Evolutionary conservation across 176 grass and related monocot species (phyloP).

Genomic region (Aegilops sharonensis): DNA sequence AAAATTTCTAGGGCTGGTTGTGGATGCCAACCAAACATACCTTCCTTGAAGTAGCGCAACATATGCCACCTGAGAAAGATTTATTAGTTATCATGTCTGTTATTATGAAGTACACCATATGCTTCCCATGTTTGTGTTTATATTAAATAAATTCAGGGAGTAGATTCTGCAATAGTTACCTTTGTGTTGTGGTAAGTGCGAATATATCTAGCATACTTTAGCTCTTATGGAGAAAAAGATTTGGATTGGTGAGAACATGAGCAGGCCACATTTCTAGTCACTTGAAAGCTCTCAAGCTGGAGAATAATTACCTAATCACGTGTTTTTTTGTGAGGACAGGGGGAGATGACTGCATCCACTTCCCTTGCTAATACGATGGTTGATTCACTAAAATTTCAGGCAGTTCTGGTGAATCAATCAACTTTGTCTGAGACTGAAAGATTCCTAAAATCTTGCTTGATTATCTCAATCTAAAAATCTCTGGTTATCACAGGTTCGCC

Average conservation of each 20-base stretch:
- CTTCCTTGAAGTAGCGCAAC: no score
- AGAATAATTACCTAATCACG: constrained; percentile 6
- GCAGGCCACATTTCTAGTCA: not conserved
- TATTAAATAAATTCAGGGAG: no score
- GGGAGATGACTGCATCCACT: constrained; percentile 64
- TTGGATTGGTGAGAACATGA: constrained; percentile 13
- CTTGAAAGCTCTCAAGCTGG: constrained; percentile 8
- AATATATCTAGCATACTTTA: not conserved
- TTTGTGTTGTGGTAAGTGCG: not conserved
- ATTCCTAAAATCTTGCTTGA: not conserved
- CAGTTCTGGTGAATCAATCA: constrained; percentile 61
- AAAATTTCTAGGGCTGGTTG: no score
- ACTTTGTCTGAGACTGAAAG: not conserved
- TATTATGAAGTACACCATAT: no score
- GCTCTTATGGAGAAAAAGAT: not conserved
- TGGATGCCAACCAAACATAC: no score
- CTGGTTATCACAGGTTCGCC: constrained; percentile 46
- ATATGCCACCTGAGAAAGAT: no score
- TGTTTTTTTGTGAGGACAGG: constrained; percentile 33
- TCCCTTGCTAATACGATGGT: constrained; percentile 69
- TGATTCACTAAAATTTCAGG: constrained; percentile 64
- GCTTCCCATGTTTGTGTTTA: no score
- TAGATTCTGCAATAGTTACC: no score
- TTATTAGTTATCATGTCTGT: no score
- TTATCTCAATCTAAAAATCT: not conserved